Evolutionary conservation across 495 filamentous ascomycete genomes (phyloP).

Genomic region (Neurospora sp.): DNA sequence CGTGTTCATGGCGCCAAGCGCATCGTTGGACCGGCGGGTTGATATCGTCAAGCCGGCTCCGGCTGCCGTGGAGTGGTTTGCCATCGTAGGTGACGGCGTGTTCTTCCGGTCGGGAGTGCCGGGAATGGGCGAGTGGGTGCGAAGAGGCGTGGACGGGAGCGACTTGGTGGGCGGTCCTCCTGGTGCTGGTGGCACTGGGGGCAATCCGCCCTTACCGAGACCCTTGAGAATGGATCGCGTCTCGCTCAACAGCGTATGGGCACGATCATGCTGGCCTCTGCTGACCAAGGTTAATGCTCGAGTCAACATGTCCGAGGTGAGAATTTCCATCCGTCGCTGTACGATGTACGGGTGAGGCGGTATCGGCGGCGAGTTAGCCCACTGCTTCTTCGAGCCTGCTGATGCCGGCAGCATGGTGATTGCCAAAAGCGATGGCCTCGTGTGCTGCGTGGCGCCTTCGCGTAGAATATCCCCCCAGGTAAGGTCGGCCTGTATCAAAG

Average conservation of each 20-base stretch:
- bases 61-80: constrained; percentile 28
- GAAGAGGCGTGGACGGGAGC: constrained; percentile 37
- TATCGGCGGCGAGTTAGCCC: constrained; percentile 71
- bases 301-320: constrained; percentile 97
- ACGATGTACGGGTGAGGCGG: constrained; percentile 94
- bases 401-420: constrained; percentile 94
- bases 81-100: constrained; percentile 41
- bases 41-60: constrained; percentile 8
- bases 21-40: constrained; percentile 31
- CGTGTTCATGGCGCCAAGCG: constrained; percentile 42
- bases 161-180: constrained; percentile 27
- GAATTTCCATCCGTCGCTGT: constrained; percentile 92
- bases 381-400: constrained; percentile 47
- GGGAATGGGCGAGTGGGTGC: constrained; percentile 34
- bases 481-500: constrained; percentile 90
- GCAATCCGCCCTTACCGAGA: constrained; percentile 87
- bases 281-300: constrained; percentile 85
- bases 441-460: constrained; percentile 79
- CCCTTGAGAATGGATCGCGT: constrained; percentile 94
- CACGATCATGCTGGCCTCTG: constrained; percentile 84
- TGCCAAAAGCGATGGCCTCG: constrained; percentile 84
- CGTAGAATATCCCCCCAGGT: constrained; percentile 90
- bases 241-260: constrained; percentile 81
- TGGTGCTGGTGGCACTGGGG: constrained; percentile 53
- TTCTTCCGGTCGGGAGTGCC: constrained; percentile 39